Base-by-base conservation (phyloP, 208 protist species). In the Dictyostelium gargantuum region DNA sequence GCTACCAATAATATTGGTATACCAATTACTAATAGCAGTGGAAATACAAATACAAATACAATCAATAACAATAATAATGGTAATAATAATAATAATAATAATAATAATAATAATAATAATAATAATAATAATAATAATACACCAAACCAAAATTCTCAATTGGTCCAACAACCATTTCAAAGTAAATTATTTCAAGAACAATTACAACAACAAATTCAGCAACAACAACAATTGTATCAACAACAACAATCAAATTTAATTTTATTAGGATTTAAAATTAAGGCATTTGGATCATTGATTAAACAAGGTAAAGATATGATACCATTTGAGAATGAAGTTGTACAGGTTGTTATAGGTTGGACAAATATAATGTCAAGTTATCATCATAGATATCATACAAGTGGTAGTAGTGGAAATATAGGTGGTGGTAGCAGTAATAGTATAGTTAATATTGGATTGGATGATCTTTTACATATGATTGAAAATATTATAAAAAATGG, bases 321-420 rank as follows among this genome's bases (percentile, higher is more conserved):
- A 54, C 82, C 82, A 35, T 89, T 89, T 89, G 82, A 89, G 46
- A 40, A 56, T 23, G 21, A 77, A 5, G 76, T 89, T 6, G 26
- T 68, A 29, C 68, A 89, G 15, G 10, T 79, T 0, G 35, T 89
- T 1, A 68, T 89, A 6, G 6, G 26, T 21, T 89, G 66, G 66
- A 35, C 76, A 19, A 54, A 40, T 6, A 77, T 54, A 29, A 9
- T 77, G n/a, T 38, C n/a, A 44, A 80, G 21, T 40, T n/a, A 35
- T 58, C 11, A 56, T 40, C 32, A 46, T 29, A 75, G 35, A n/a
- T 46, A 6, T 29, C 0, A 35, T 35, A 35, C 19, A 50, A 26
- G 5, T 21, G 32, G 35, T 44, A 13, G 5, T 15, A 48, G 13
- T 32, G 23, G 19, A 15, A 21, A 38, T 35, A 56, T 40, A 38